phyloP scores from a whole-genome alignment of 805 yeast species.

The Ogataea methanolica region DNA sequence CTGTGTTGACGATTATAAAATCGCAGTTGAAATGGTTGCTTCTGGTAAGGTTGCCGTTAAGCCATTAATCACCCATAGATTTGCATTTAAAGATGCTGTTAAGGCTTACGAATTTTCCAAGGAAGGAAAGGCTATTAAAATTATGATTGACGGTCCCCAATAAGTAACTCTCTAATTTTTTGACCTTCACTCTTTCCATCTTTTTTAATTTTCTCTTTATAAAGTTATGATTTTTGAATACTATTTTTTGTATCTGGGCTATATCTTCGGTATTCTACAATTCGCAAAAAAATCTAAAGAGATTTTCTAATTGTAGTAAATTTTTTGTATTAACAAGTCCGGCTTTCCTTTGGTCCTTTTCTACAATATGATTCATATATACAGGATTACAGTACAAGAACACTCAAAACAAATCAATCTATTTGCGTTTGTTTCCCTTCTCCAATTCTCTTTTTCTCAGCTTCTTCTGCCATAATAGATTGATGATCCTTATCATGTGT shows the following conservation, averaged over 20 bases:
- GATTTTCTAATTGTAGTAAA: neutral
- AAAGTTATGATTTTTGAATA: neutral
- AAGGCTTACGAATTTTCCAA: constrained; percentile 68
- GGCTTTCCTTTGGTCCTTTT: neutral
- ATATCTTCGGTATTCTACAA: neutral
- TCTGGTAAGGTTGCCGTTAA: constrained; percentile 63
- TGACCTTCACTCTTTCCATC: neutral
- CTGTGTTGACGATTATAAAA: constrained; percentile 69
- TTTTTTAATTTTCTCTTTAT: neutral
- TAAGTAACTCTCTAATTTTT: constrained; percentile 4
- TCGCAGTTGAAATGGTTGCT: constrained; percentile 63
- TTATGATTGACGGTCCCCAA: constrained; percentile 77
- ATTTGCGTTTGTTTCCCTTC: neutral
- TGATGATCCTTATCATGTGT: constrained; percentile 28
- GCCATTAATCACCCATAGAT: constrained; percentile 68
- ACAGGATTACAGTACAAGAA: neutral
- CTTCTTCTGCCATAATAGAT: constrained; percentile 20
- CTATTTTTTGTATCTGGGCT: neutral
- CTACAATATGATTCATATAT: neutral
- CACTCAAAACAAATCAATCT: neutral
- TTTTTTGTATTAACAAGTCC: neutral
- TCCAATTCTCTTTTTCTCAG: constrained; percentile 3
- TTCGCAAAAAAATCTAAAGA: neutral
- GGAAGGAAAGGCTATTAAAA: constrained; percentile 68
- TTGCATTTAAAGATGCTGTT: constrained; percentile 64